Evolutionary conservation across 2,329 filamentous ascomycete genomes (phyloP), one percentile per base, ranked within the genome.

Genomic region (Aaosphaeria arxii): DNA sequence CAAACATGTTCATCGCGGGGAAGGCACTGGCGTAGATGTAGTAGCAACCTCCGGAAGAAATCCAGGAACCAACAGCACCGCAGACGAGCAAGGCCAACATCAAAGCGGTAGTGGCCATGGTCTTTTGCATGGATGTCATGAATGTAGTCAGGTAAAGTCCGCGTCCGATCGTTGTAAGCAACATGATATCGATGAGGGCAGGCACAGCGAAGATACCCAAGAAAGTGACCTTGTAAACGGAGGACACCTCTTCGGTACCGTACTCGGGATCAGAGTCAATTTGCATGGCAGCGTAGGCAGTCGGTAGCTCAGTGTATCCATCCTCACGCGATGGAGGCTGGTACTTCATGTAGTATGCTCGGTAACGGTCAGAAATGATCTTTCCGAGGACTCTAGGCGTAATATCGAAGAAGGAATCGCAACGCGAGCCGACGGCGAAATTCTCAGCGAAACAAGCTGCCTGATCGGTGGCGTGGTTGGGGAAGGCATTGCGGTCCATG

Each of bases 361-460:
- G 63, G 53, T 75, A 56, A 9, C 50, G 44, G 13, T 49, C 43
- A 2, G 55, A 9, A 36, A 36, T 36, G 33, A 36, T 36, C 33
- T 36, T 36, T 36, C 33, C 33, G 33, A 52, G 28, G 57, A 43
- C 43, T 42, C 51, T 58, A 5, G 48, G 59, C 30, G 50, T 45
- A 28, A 83, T 71, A 47, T 79, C 79, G 47, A 84, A 81, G 56
- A 82, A 84, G 1, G 76, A 71, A 50, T 83, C 78, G 56, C 81
- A 84, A 45, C 80, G 77, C 1, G 80, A 83, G 1, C 81, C 81
- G 6, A 83, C 69, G 0, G 79, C 80, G 64, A 81, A 84, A 1
- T 81, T 76, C 57, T 84, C 81, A 0, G 81, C 76, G 54, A 84
- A 84, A 3, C 78, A 78, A 39, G 79, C 81, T 2, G 80, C 79